Evolutionary conservation across 768 basidiomycete species (phyloP), one percentile per base, ranked within the genome.

Genomic region (Rhizopogon vulgaris): DNA sequence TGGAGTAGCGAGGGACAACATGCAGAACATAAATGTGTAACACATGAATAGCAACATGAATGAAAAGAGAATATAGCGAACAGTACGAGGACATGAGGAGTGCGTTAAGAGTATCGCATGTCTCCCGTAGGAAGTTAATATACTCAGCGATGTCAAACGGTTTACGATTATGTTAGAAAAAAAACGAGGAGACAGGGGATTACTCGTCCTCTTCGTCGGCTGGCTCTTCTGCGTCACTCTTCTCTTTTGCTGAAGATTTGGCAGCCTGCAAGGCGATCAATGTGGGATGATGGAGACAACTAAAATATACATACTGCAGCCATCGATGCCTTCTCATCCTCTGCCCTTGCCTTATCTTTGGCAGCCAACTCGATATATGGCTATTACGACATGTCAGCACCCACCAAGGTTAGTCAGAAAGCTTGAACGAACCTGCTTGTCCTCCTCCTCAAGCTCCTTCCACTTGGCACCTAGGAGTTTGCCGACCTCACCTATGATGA

Each of bases 381-480:
- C 93, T 94, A 56, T 28, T 53, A 6, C 56, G 49, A 61, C 25
- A 46, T 51, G 41, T 57, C 2, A 63, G 41, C 12, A 49, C 24
- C 12, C 38, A 40, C 42, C 4, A 10, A 8, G 4, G 22, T 10
- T n/a, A 11, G 9, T 22, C 17, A n/a, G 47, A 46, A n/a, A 6
- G 2, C 47, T 43, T 6, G 15, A n/a, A 65, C 71, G 41, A 48
- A 90, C 92, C 81, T 90, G 90, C 78, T 93, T 95, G 76, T 96
- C 93, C 34, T 80, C 80, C 5, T 93, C 91, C 49, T 83, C 83
- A 61, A 96, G 80, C 68, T 92, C 91, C 78, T 96, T 97, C 95
- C 95, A 98, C 73, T 93, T 94, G 48, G 87, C 86, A 38, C 95
- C 95, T 53, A 98, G 84, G 41, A 96, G 78, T 73, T 94, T 96